Conservation (phyloP, 1,284 basidiomycete species). For the Microbotryum silenes-acaulis region DNA sequence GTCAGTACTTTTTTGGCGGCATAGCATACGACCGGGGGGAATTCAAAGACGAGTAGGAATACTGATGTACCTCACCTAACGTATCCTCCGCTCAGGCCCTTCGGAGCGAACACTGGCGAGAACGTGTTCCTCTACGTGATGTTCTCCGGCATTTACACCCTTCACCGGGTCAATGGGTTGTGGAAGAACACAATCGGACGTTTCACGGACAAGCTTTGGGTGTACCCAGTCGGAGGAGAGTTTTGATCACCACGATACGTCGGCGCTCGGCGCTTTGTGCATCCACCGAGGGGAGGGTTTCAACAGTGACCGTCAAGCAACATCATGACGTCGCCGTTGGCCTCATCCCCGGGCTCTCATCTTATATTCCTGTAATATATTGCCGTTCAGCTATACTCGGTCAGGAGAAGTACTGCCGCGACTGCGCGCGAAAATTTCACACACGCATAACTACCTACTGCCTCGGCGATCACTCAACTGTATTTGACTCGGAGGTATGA, state of each 20-base stretch:
- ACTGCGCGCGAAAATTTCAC: too few relatives aligned
- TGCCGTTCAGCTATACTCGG: too few relatives aligned
- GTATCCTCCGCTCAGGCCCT: background rate
- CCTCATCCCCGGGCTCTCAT: too few relatives aligned
- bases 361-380: too few relatives aligned
- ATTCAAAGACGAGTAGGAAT: background rate
- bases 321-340: too few relatives aligned
- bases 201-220: background rate
- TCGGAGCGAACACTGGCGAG: background rate
- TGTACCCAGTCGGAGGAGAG: conserved; percentile 7
- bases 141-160: conserved; percentile 6
- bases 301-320: too few relatives aligned
- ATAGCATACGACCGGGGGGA: background rate
- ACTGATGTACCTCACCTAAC: background rate
- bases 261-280: too few relatives aligned
- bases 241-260: conserved; percentile 1
- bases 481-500: too few relatives aligned
- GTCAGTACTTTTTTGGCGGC: background rate
- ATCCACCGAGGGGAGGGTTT: too few relatives aligned
- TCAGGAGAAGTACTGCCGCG: too few relatives aligned
- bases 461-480: too few relatives aligned
- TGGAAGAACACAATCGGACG: conserved; percentile 4
- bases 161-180: background rate
- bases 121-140: conserved; percentile 5
- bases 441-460: too few relatives aligned